Evolutionary conservation across 148 eudicot species (phyloP), one percentile per base, ranked within the genome.

Genomic region (Camellia lanceoleosa): DNA sequence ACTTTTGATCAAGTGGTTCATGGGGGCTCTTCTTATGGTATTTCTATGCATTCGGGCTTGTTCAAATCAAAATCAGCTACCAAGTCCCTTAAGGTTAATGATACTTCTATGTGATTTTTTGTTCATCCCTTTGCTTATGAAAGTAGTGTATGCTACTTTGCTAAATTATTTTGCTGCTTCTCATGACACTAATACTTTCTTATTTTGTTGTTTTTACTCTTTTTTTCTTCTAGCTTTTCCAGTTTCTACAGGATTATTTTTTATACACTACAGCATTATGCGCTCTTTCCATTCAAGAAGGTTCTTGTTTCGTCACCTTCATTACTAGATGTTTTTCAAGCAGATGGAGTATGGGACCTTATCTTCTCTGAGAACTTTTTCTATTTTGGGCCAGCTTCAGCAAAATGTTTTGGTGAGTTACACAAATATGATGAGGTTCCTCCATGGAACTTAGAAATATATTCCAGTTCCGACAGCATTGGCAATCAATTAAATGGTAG

Each of bases 301-400:
- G 86, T 90, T 86, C 88, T 97, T 59, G 83, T 75, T 71, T 89
- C 85, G 44, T 91, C 91, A n/a, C n/a, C n/a, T n/a, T n/a, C 81
- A 58, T 79, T 90, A 66, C 87, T 97, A 46, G 92, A 92, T 80
- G 90, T 91, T 74, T 88, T 88, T 60, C 94, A 97, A 67, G 88
- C 73, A 49, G 98, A 97, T 79, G 94, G 92, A 54, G 83, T 92
- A 44, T 94, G 99, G 98, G 91, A 91, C 79, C 90, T 97, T 83
- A 73, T 97, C 79, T 97, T 97, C 84, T 94, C 99, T 23, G 99
- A 94, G 86, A 90, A 89, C 73, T 91, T 92, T 80, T 94, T 92
- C 85, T 95, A 87, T 85, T 92, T 88, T 87, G 89, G 85, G 72
- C 85, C 87, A 66, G 75, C 81, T 80, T 74, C 87, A 71, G 68